These are phyloP conservation scores for Penicillium canariense DNA, from an alignment of 495 filamentous ascomycete genomes.

Conservation along the genomic window DNA sequence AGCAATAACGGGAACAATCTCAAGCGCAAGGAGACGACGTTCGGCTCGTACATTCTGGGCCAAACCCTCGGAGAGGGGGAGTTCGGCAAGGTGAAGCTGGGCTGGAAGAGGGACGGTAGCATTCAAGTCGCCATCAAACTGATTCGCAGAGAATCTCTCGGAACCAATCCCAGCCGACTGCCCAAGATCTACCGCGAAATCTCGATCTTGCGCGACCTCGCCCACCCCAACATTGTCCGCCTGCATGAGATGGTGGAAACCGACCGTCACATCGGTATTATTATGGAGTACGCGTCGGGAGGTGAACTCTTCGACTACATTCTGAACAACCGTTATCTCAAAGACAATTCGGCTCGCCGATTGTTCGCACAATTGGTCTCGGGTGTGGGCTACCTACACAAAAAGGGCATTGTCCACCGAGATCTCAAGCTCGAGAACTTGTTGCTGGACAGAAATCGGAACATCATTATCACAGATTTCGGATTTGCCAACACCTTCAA, in stretches of 20 bases:
- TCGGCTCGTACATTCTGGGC: slow-evolving; percentile 92
- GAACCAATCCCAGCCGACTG: slow-evolving; percentile 78
- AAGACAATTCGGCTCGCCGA: slow-evolving; percentile 84
- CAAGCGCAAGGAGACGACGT: slow-evolving; percentile 74
- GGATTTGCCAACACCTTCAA: slow-evolving; percentile 99
- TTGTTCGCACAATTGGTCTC: slow-evolving; percentile 96
- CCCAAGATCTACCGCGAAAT: slow-evolving; percentile 98
- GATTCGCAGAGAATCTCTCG: slow-evolving; percentile 85
- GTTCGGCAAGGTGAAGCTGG: slow-evolving; percentile 98
- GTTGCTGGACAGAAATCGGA: slow-evolving; percentile 90
- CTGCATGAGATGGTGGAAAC: slow-evolving; percentile 99
- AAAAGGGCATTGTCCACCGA: slow-evolving; percentile 97
- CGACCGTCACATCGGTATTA: slow-evolving; percentile 93
- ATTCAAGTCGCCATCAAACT: slow-evolving; percentile 98
- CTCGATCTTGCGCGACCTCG: slow-evolving; percentile 77
- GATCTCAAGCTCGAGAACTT: slow-evolving; percentile 98
- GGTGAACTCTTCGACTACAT: slow-evolving; percentile 99
- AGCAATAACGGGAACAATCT: slow-evolving; percentile 40
- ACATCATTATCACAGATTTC: slow-evolving; percentile 99
- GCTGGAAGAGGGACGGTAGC: slow-evolving; percentile 96
- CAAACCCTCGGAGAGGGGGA: slow-evolving; percentile 98
- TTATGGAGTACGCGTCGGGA: slow-evolving; percentile 96
- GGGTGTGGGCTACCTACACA: slow-evolving; percentile 96
- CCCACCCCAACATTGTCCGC: slow-evolving; percentile 94
- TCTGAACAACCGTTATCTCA: slow-evolving; percentile 90